These are phyloP conservation scores for Aspergillus egyptiacus DNA, from an alignment of 495 filamentous ascomycete species.

Conservation along the genomic window DNA sequence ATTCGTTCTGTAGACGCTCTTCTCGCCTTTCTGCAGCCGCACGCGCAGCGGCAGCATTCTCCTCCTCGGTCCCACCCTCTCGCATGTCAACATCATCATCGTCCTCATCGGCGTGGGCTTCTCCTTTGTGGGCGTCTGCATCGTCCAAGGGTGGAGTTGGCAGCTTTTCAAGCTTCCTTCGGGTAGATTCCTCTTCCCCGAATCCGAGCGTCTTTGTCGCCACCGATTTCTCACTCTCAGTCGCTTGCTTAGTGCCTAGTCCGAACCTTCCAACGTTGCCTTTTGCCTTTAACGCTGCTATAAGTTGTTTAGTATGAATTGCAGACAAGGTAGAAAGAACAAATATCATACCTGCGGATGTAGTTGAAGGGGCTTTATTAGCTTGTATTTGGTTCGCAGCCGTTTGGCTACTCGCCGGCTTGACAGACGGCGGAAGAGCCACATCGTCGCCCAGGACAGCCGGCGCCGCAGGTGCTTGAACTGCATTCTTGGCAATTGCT, in stretches of 20 bases:
- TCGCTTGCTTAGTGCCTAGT: constrained; percentile 56
- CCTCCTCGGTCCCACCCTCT: constrained; percentile 77
- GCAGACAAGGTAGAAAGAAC: constrained; percentile 1
- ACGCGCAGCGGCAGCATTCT: constrained; percentile 75
- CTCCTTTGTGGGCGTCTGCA: constrained; percentile 52
- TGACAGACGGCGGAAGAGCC: constrained; percentile 51
- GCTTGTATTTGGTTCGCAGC: constrained; percentile 43
- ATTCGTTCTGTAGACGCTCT: constrained; percentile 55
- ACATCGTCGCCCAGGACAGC: constrained; percentile 57
- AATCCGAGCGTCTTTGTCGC: constrained; percentile 73
- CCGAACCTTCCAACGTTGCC: constrained; percentile 81
- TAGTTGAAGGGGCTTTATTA: constrained; percentile 47
- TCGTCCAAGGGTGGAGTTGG: constrained; percentile 66
- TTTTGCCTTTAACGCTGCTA: constrained; percentile 48
- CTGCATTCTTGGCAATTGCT: constrained; percentile 69
- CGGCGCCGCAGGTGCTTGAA: constrained; percentile 35
- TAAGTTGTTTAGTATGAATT: constrained; percentile 14
- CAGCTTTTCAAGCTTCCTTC: constrained; percentile 81
- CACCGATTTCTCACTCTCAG: constrained; percentile 59
- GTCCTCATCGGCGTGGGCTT: constrained; percentile 53
- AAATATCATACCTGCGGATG: constrained; percentile 31
- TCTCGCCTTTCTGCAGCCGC: constrained; percentile 73
- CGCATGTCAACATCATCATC: constrained; percentile 65
- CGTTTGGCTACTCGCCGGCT: constrained; percentile 38
- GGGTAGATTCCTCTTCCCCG: constrained; percentile 77